Evolutionary conservation across 176 grass and related monocot genomes (phyloP).

Genomic region (Coix lacrymajobi): DNA sequence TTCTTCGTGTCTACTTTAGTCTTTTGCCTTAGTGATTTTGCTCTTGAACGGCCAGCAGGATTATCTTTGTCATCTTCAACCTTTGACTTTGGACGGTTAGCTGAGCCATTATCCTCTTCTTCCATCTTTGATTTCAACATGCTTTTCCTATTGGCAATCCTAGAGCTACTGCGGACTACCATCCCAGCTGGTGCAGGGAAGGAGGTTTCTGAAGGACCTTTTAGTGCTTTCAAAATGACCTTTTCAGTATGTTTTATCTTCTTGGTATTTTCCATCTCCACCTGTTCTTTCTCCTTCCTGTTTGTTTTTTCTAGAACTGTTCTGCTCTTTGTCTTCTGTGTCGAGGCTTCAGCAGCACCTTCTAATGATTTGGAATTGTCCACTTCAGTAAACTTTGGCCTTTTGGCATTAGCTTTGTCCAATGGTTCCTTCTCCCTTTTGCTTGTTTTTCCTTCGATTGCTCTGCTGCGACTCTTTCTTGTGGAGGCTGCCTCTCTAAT

Average conservation of each 20-base stretch:
- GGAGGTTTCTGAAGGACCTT: conserved; percentile 28
- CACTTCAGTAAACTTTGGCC: conserved; percentile 19
- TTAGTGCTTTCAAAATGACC: background rate
- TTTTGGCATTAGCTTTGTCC: conserved; percentile 41
- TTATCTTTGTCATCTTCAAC: conserved; percentile 25
- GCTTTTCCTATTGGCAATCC: conserved; percentile 34
- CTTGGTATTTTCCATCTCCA: conserved; percentile 36
- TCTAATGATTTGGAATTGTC: conserved; percentile 8
- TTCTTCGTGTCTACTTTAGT: conserved; percentile 27
- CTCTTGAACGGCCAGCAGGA: conserved; percentile 14
- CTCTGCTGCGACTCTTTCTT: conserved; percentile 14
- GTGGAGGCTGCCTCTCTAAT: conserved; percentile 27
- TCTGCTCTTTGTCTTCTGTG: conserved; percentile 10
- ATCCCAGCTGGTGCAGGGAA: conserved; percentile 18
- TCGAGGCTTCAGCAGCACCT: conserved; percentile 27
- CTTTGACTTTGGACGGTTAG: conserved; percentile 21
- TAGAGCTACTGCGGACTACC: conserved; percentile 47
- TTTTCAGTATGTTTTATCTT: conserved; percentile 25
- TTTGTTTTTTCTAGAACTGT: conserved; percentile 16
- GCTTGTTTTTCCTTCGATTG: conserved; percentile 28
- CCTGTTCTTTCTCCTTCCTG: conserved; percentile 35
- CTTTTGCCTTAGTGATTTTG: conserved; percentile 31
- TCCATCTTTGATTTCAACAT: conserved; percentile 39
- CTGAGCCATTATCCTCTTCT: conserved; percentile 17
- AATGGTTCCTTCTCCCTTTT: conserved; percentile 37